Evolutionary conservation across 768 basidiomycete species (phyloP), one percentile per base, ranked within the genome.

Genomic region (Dendrothele bispora): DNA sequence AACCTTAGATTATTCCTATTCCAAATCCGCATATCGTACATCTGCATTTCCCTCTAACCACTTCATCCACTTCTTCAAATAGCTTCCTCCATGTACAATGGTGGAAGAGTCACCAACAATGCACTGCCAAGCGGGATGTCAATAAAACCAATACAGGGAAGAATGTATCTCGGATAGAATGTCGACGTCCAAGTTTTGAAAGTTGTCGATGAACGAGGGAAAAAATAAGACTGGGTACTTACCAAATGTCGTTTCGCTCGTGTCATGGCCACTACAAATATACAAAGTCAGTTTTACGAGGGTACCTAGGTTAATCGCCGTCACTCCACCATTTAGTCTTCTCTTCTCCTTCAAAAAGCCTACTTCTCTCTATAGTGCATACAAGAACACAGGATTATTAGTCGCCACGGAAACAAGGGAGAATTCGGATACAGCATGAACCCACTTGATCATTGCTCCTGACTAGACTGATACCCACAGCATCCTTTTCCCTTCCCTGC

Each of bases 401-500:
- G n/a, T 29, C 28, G 22, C 29, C 34, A 22, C 44, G 49, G 21
- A 41, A 7, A 21, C 43, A n/a, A 14, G 27, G 7, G 11, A 34
- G 48, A 27, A 29, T 30, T 20, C 37, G 22, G n/a, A n/a, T n/a
- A n/a, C n/a, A n/a, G n/a, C n/a, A n/a, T n/a, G n/a, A n/a, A 59
- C 70, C 4, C 50, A 85, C 89, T 67, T 79, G 83, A 44, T 88
- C 84, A 58, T 98, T 99, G 55, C 92, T 95, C 21, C 97, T 77
- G 2, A 98, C 97, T 3, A 99, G 79, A 55, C 83, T 91, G 44
- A 99, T 89, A 20, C 98, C 81, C 30, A 98, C 82, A 0, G 93
- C 93, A 45, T 98, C 92, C 55, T 92, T 92, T 64, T 99, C 95
- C 40, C 97, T 81, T 0, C 95, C 95, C 71, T 99, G 97, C 85